A percentile compares a stretch with the other conserved stretches of the same genome.
phyloP scores from a whole-genome alignment of 179 eudicot genomes.

The Vitellaria paradoxa region DNA sequence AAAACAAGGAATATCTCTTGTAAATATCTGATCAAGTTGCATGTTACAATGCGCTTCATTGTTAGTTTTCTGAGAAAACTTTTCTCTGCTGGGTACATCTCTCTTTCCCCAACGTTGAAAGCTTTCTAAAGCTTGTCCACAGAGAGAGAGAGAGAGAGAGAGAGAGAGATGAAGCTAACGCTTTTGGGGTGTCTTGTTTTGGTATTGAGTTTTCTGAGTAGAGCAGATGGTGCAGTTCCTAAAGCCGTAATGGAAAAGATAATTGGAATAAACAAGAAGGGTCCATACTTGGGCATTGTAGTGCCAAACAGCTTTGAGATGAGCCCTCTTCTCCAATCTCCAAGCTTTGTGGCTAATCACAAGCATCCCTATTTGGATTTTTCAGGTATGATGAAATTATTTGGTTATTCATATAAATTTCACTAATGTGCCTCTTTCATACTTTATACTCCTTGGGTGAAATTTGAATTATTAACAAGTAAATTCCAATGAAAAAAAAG shows the following conservation, averaged over 20 bases:
- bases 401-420: not conserved
- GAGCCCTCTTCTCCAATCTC: slow-evolving; percentile 46
- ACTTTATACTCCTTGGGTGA: not conserved
- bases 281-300: slow-evolving; percentile 42
- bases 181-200: slow-evolving; percentile 1
- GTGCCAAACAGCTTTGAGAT: slow-evolving; percentile 44
- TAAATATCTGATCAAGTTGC: no score
- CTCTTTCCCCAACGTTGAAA: not conserved
- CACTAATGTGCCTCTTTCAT: not conserved
- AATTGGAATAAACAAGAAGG: slow-evolving; percentile 24
- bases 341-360: slow-evolving; percentile 23
- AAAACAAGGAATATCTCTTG: no score
- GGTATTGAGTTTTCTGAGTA: not conserved
- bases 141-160: not conserved
- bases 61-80: no score
- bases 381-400: slow-evolving; percentile 26
- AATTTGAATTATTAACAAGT: not conserved
- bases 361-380: slow-evolving; percentile 26
- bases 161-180: not conserved
- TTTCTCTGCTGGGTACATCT: not conserved
- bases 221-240: not conserved
- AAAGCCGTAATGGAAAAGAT: not conserved
- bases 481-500: no score
- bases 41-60: no score
- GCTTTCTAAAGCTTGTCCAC: not conserved